A percentile compares a stretch with the other conserved stretches of the same genome.
These are phyloP conservation scores for Populus pruinosa DNA, from an alignment of 345 rosid genomes.

Conservation along the genomic window DNA sequence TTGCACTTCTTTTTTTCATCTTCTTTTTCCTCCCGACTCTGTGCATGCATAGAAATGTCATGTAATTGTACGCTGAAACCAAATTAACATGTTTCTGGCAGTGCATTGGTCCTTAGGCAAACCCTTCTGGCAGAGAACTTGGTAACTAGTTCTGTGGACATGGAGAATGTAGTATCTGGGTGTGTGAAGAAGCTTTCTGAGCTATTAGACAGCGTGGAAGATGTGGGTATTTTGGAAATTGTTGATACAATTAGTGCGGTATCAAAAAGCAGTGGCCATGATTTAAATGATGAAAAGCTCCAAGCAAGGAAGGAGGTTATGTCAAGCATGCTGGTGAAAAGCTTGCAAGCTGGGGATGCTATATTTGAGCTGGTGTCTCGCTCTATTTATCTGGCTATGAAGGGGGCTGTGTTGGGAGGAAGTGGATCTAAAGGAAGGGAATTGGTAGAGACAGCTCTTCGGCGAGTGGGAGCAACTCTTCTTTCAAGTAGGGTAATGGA, in stretches of 20 bases:
- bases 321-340: conserved; percentile 9
- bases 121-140: conserved; percentile 7
- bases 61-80: not conserved
- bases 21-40: too few relatives aligned
- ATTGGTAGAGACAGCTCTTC: not conserved
- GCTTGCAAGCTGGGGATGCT: conserved; percentile 10
- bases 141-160: not conserved
- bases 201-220: conserved; percentile 6
- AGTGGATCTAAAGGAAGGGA: conserved; percentile 14
- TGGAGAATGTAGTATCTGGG: conserved; percentile 3
- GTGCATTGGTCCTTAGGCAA: conserved; percentile 7
- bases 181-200: not conserved
- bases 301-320: conserved; percentile 3
- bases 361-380: not conserved
- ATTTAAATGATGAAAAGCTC: conserved; percentile 6
- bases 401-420: conserved; percentile 5
- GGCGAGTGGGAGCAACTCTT: not conserved
- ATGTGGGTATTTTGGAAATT: conserved; percentile 7
- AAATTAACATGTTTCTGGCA: not conserved
- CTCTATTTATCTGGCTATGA: conserved; percentile 6
- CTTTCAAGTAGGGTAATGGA: conserved; percentile 5
- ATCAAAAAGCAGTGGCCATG: not conserved
- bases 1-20: too few relatives aligned
- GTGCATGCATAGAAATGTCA: not conserved
- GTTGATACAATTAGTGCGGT: not conserved